These are phyloP conservation scores for Nannizziopsis barbatae DNA, from an alignment of 2,329 filamentous ascomycete genomes.

Conservation along the genomic window DNA sequence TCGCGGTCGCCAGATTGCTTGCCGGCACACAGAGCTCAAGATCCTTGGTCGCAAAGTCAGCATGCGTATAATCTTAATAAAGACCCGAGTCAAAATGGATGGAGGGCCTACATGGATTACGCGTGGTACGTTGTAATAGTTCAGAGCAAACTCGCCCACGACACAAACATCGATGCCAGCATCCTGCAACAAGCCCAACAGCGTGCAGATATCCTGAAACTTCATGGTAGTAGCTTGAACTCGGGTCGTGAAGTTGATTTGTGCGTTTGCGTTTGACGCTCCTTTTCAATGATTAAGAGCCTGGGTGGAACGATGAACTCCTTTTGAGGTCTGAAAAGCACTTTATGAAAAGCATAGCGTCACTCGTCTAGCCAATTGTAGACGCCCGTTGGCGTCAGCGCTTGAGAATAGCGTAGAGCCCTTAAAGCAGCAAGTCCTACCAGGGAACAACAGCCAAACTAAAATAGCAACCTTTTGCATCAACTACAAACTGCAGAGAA, in stretches of 20 bases:
- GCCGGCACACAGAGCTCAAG: constrained; percentile 11
- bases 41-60: constrained; percentile 5
- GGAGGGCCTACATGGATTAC: constrained; percentile 8
- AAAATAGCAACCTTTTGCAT: no score
- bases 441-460: no score
- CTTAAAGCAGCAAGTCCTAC: no score
- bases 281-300: no score
- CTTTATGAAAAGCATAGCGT: no score
- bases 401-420: no score
- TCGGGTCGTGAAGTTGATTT: background rate
- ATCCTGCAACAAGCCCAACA: constrained; percentile 19
- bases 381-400: no score
- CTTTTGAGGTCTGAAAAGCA: no score
- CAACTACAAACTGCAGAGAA: no score
- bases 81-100: background rate
- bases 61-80: background rate
- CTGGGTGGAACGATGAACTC: no score
- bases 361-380: no score
- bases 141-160: constrained; percentile 13
- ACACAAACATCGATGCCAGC: constrained; percentile 6
- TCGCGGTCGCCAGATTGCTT: background rate
- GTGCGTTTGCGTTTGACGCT: constrained; percentile 4
- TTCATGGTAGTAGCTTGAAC: constrained; percentile 1
- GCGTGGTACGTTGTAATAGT: constrained; percentile 12
- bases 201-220: constrained; percentile 9